These are phyloP conservation scores for Lichtheimia corymbifera DNA, from an alignment of 371 early-diverging fungal genomes.

Conservation along the genomic window DNA sequence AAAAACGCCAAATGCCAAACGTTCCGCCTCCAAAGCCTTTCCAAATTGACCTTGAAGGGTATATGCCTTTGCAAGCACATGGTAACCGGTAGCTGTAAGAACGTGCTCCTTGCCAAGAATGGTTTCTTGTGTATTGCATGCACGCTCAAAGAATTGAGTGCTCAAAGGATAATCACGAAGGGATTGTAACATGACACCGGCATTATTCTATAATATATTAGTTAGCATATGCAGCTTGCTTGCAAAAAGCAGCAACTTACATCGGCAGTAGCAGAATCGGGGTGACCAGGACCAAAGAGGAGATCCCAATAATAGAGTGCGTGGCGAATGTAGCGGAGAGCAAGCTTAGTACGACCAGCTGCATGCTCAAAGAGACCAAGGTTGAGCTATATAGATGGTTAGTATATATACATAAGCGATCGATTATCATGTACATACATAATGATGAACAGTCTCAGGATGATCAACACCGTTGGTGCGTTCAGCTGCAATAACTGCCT, in stretches of 20 bases:
- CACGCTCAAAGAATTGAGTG: slow-evolving; percentile 74
- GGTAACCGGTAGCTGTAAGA: slow-evolving; percentile 73
- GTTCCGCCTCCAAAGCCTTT: slow-evolving; percentile 73
- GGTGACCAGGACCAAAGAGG: slow-evolving; percentile 76
- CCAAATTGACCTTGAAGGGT: slow-evolving; percentile 77
- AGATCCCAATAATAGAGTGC: slow-evolving; percentile 84
- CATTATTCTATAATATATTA: slow-evolving; percentile 62
- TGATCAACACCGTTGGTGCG: slow-evolving; percentile 86
- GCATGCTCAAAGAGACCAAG: slow-evolving; percentile 88
- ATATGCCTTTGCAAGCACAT: slow-evolving; percentile 78
- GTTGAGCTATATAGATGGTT: slow-evolving; percentile 55
- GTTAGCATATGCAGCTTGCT: not conserved
- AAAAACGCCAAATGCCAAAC: slow-evolving; percentile 72
- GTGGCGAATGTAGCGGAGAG: slow-evolving; percentile 78
- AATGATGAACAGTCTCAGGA: slow-evolving; percentile 88
- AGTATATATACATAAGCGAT: slow-evolving; percentile 1
- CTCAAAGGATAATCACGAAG: slow-evolving; percentile 67
- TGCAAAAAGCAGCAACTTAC: slow-evolving; percentile 38
- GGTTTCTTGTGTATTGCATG: slow-evolving; percentile 65
- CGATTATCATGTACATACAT: slow-evolving; percentile 50
- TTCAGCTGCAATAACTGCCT: slow-evolving; percentile 86
- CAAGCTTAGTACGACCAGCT: slow-evolving; percentile 73
- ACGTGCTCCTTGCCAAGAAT: slow-evolving; percentile 77
- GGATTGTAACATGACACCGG: slow-evolving; percentile 85
- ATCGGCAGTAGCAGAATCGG: slow-evolving; percentile 84